phyloP scores from a whole-genome alignment of 2,329 filamentous ascomycete species.

The Bipolaris sorokiniana region DNA sequence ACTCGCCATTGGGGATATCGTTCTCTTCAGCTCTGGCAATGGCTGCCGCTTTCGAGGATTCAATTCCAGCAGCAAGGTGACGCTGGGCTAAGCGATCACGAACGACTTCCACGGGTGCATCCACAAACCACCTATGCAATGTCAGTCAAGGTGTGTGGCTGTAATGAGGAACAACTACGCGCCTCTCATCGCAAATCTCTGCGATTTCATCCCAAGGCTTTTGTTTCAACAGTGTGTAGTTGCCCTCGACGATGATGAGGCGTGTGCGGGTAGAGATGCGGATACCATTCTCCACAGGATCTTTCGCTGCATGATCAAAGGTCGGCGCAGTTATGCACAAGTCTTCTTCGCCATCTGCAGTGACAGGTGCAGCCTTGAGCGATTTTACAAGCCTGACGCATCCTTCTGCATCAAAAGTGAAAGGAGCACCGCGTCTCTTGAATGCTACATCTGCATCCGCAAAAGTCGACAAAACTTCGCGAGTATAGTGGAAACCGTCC shows the following conservation, averaged over 20 bases:
- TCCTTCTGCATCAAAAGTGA: constrained; percentile 33
- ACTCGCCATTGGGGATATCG: constrained; percentile 33
- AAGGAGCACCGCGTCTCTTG: constrained; percentile 33
- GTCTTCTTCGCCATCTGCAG: constrained; percentile 21
- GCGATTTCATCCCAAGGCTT: constrained; percentile 28
- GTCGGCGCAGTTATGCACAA: constrained; percentile 25
- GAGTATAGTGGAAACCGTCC: constrained; percentile 38
- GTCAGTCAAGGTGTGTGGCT: constrained; percentile 3
- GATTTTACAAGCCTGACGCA: constrained; percentile 26
- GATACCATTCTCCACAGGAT: constrained; percentile 27
- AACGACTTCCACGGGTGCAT: constrained; percentile 25
- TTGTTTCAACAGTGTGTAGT: constrained; percentile 35
- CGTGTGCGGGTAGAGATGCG: constrained; percentile 29
- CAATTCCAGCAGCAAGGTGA: constrained; percentile 34
- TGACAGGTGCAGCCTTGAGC: constrained; percentile 26
- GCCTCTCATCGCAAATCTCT: constrained; percentile 27
- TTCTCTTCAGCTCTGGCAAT: constrained; percentile 32
- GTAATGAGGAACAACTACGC: background rate
- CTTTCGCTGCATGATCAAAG: constrained; percentile 36
- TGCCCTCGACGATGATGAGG: constrained; percentile 34
- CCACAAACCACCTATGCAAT: constrained; percentile 32
- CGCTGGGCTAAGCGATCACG: constrained; percentile 28
- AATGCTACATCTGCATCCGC: constrained; percentile 29
- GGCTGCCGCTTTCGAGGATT: constrained; percentile 26
- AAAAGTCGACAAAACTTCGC: constrained; percentile 26